phyloP scores from a whole-genome alignment of 257 asterid genomes.

The Gentiana dahurica region DNA sequence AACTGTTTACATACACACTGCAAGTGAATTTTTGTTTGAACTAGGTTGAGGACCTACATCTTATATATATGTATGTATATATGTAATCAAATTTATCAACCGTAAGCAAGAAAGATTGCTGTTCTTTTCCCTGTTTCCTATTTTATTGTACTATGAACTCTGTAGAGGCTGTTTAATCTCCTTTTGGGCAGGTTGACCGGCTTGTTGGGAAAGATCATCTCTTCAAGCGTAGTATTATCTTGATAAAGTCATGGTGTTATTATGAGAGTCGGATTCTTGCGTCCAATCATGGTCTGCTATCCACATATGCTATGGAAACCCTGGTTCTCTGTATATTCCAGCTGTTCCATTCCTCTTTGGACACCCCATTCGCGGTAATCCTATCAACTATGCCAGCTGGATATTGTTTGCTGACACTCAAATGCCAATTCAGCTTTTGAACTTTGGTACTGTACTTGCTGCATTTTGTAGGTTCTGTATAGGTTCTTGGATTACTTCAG shows the following conservation, averaged over 20 bases:
- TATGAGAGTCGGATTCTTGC: constrained; percentile 89
- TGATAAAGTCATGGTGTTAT: constrained; percentile 79
- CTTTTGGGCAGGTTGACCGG: constrained; percentile 58
- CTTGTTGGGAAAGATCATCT: constrained; percentile 63
- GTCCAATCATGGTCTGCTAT: constrained; percentile 72
- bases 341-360: constrained; percentile 30
- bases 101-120: too few species aligned
- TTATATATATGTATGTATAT: too few species aligned
- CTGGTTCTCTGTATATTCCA: constrained; percentile 36
- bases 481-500: constrained; percentile 68
- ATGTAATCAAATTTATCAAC: too few species aligned
- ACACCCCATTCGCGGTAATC: constrained; percentile 52
- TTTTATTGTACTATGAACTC: too few species aligned
- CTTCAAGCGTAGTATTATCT: constrained; percentile 71
- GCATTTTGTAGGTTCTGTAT: constrained; percentile 48
- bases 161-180: neutral
- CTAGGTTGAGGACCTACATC: too few species aligned
- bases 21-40: too few species aligned
- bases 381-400: constrained; percentile 4
- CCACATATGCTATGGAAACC: constrained; percentile 47
- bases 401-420: constrained; percentile 1
- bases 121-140: too few species aligned
- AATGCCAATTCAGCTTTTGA: constrained; percentile 3
- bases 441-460: constrained; percentile 11
- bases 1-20: too few species aligned